These are phyloP conservation scores for Debaryomyces robertsiae DNA, from an alignment of 1,139 yeast species.

Conservation along the genomic window DNA sequence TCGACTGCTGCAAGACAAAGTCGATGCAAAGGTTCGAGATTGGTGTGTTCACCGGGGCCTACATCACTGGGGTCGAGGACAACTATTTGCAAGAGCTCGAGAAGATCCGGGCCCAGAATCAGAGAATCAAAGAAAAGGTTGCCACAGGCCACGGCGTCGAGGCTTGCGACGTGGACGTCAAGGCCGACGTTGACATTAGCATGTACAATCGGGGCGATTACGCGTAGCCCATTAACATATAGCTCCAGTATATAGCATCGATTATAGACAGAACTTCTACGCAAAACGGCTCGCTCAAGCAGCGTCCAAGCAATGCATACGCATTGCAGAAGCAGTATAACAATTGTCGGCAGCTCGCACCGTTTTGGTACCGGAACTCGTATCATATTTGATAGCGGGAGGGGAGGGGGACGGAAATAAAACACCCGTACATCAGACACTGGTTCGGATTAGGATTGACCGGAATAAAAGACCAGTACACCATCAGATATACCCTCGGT, in stretches of 20 bases:
- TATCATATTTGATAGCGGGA: too few relatives aligned
- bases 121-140: conserved; percentile 53
- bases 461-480: too few relatives aligned
- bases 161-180: conserved; percentile 62
- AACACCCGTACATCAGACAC: too few relatives aligned
- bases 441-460: too few relatives aligned
- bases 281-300: too few relatives aligned
- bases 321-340: too few relatives aligned
- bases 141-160: conserved; percentile 44
- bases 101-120: conserved; percentile 78
- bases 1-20: conserved; percentile 72
- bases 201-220: conserved; percentile 88
- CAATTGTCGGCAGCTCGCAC: too few relatives aligned
- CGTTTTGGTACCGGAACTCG: too few relatives aligned
- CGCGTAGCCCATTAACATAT: conserved; percentile 12
- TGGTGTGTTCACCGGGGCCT: conserved; percentile 96
- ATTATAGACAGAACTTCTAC: neutral
- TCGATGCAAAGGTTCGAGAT: conserved; percentile 74
- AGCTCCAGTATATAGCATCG: too few relatives aligned
- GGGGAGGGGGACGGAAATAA: too few relatives aligned
- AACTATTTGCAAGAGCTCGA: conserved; percentile 82
- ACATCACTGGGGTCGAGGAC: conserved; percentile 89
- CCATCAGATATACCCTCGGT: too few relatives aligned
- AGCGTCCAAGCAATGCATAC: too few relatives aligned
- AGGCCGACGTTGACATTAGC: conserved; percentile 90